Percentiles rank a stretch among this genome's conserved stretches.
Evolutionary conservation across 2,329 filamentous ascomycete genomes (phyloP).

Genomic region (Chaetomiaceae sp.): DNA sequence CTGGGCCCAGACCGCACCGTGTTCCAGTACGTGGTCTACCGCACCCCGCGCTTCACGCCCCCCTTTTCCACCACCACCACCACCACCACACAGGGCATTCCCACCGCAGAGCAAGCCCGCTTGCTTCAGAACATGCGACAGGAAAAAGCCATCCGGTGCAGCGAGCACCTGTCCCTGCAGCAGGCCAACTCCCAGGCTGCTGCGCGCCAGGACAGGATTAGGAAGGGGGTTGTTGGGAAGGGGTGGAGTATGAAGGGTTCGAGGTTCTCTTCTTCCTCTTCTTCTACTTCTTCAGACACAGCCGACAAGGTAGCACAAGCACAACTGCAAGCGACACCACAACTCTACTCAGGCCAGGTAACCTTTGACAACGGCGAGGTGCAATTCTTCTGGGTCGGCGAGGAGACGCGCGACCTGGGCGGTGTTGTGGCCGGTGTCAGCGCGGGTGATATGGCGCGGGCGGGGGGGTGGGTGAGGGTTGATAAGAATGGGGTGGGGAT

Average conservation of each 20-base stretch:
- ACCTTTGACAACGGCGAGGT: constrained; percentile 1
- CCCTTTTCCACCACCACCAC: not conserved
- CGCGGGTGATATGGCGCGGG: not conserved
- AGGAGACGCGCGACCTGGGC: constrained; percentile 9
- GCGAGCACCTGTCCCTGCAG: not conserved
- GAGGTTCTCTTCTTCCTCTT: not conserved
- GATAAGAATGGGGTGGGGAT: not conserved
- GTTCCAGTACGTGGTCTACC: constrained; percentile 16
- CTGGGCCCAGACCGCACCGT: constrained; percentile 9
- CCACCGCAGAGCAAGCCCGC: not conserved
- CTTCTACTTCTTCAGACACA: too few species aligned
- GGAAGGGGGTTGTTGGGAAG: constrained; percentile 11
- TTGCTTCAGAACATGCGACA: not conserved
- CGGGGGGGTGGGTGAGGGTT: constrained; percentile 1
- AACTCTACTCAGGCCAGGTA: constrained; percentile 2
- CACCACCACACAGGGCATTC: not conserved
- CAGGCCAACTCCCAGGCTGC: constrained; percentile 10
- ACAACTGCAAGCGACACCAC: too few species aligned
- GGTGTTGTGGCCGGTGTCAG: not conserved
- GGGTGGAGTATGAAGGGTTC: not conserved
- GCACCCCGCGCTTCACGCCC: constrained; percentile 9
- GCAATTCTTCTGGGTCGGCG: constrained; percentile 17
- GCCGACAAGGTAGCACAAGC: too few species aligned
- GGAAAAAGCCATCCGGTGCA: constrained; percentile 4
- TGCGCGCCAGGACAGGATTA: not conserved